phyloP scores from a whole-genome alignment of 768 basidiomycete genomes.

The Tricholoma terreum region DNA sequence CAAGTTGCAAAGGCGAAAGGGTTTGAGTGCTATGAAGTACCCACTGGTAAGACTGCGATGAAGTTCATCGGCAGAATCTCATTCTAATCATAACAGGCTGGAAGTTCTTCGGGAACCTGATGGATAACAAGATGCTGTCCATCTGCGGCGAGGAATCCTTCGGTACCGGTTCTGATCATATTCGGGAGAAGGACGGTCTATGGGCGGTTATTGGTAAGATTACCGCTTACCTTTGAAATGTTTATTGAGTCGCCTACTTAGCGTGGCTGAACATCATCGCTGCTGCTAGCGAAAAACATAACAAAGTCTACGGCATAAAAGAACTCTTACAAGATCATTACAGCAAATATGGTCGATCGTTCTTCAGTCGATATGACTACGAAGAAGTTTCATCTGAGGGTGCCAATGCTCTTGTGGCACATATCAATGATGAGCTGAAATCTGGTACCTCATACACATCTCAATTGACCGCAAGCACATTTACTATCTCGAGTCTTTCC shows the following conservation, averaged over 20 bases:
- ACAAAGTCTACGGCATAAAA: conserved; percentile 83
- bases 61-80: neutral
- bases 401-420: conserved; percentile 80
- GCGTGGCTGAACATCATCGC: conserved; percentile 98
- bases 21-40: conserved; percentile 91
- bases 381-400: conserved; percentile 94
- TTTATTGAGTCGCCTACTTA: conserved; percentile 25
- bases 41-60: conserved; percentile 67
- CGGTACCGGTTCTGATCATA: conserved; percentile 99
- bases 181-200: conserved; percentile 98
- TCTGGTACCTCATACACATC: conserved; percentile 63
- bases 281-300: conserved; percentile 72
- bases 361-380: conserved; percentile 99
- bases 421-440: conserved; percentile 70
- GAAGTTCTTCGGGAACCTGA: conserved; percentile 99
- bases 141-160: conserved; percentile 99
- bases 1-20: conserved; percentile 93
- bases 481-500: conserved; percentile 73
- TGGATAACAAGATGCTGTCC: conserved; percentile 97
- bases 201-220: conserved; percentile 92
- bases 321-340: conserved; percentile 89
- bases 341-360: conserved; percentile 89
- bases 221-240: neutral
- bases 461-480: conserved; percentile 61
- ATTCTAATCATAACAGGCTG: conserved; percentile 57